These are phyloP conservation scores for Pleurotus pulmonarius DNA, from an alignment of 768 basidiomycete species.

Conservation along the genomic window DNA sequence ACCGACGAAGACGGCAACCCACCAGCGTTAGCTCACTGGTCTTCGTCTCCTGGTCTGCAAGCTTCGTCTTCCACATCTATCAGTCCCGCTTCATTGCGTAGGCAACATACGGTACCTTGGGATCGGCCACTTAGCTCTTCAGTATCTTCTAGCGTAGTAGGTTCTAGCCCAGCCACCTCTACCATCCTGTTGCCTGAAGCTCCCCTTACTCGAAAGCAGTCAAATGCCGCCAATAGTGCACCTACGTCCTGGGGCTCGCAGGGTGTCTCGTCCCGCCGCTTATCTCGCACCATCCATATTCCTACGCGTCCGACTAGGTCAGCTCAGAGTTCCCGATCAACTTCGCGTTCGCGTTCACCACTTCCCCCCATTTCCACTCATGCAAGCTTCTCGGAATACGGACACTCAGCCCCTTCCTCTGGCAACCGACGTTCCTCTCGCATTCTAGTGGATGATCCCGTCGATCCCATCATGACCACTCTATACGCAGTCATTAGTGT, in stretches of 20 bases:
- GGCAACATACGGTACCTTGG: slow-evolving; percentile 64
- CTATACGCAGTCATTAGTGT: slow-evolving; percentile 91
- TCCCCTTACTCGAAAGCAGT: slow-evolving; percentile 62
- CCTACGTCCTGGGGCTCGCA: slow-evolving; percentile 55
- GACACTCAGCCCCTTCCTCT: slow-evolving; percentile 33
- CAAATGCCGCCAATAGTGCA: slow-evolving; percentile 34
- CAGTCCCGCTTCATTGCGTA: slow-evolving; percentile 66
- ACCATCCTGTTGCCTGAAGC: slow-evolving; percentile 59
- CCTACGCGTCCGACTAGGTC: slow-evolving; percentile 63
- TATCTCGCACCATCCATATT: slow-evolving; percentile 83
- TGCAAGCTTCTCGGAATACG: slow-evolving; percentile 60
- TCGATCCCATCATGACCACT: slow-evolving; percentile 86
- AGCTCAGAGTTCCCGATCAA: slow-evolving; percentile 86
- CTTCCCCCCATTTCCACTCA: slow-evolving; percentile 69
- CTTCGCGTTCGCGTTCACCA: slow-evolving; percentile 92
- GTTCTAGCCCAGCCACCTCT: slow-evolving; percentile 60
- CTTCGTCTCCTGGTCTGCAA: slow-evolving; percentile 52
- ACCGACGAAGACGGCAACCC: slow-evolving; percentile 35
- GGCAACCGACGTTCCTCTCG: slow-evolving; percentile 76
- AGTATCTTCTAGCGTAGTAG: slow-evolving; percentile 50
- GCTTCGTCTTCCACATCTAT: slow-evolving; percentile 63
- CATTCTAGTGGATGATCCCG: slow-evolving; percentile 78
- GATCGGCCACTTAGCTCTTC: slow-evolving; percentile 57
- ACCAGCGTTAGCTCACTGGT: slow-evolving; percentile 48
- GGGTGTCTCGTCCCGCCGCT: slow-evolving; percentile 65